Evolutionary conservation across 352 stramenopile species (phyloP).

Genomic region (Stephanocyclus meneghinianus): DNA sequence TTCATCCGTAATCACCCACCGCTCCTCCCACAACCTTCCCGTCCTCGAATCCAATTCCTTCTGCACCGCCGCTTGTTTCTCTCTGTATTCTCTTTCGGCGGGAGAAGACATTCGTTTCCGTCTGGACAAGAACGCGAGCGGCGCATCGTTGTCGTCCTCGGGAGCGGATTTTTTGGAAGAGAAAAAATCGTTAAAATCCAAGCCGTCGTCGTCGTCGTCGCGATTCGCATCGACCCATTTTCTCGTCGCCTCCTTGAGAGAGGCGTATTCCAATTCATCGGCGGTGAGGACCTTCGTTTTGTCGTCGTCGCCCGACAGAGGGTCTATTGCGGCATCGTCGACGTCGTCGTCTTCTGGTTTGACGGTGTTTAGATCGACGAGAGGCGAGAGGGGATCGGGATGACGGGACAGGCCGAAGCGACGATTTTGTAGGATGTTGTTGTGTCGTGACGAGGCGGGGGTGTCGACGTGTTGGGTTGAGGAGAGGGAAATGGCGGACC

Average conservation of each 20-base stretch:
- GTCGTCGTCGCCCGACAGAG: background rate
- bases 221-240: background rate
- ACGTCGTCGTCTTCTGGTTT: constrained; percentile 24
- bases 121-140: background rate
- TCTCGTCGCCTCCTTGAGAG: no score
- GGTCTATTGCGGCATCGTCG: background rate
- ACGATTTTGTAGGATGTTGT: background rate
- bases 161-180: background rate
- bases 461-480: no score
- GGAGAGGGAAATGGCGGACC: no score
- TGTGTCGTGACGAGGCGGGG: background rate
- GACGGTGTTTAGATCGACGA: constrained; percentile 15
- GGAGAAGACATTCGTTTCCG: background rate
- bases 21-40: constrained; percentile 62
- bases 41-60: constrained; percentile 50
- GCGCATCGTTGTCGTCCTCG: background rate
- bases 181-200: background rate
- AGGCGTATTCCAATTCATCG: constrained; percentile 1
- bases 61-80: constrained; percentile 34
- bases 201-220: background rate
- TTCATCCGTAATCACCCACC: constrained; percentile 68
- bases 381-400: constrained; percentile 22
- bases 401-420: constrained; percentile 34
- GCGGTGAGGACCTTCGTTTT: background rate
- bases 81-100: constrained; percentile 5